Evolutionary conservation across 2,329 filamentous ascomycete species (phyloP).

Genomic region (Epichloe sp.): DNA sequence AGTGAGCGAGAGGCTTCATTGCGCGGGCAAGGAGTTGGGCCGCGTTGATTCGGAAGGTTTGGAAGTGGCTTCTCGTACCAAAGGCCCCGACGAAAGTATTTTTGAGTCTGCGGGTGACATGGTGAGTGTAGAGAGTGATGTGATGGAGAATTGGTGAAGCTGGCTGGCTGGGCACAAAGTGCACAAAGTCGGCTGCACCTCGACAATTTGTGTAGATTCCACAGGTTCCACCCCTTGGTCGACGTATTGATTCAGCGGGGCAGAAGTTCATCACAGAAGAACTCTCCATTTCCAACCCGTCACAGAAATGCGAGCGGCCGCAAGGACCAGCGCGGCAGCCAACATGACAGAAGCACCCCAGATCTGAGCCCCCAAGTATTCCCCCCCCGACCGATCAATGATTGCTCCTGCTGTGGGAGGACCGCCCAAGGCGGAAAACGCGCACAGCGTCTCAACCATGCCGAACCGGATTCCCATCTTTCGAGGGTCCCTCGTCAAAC

Average conservation of each 20-base stretch:
- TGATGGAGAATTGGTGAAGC: no score
- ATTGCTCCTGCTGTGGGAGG: conserved; percentile 32
- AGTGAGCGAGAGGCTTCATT: background rate
- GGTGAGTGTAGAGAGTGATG: background rate
- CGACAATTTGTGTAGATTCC: no score
- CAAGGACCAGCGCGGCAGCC: conserved; percentile 18
- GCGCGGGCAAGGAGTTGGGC: background rate
- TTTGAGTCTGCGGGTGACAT: conserved; percentile 32
- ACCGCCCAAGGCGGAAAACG: conserved; percentile 30
- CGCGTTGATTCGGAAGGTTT: background rate
- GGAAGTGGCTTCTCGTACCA: conserved; percentile 22
- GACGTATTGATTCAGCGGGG: no score
- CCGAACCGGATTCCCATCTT: conserved; percentile 33
- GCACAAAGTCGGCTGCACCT: no score
- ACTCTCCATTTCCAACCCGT: conserved; percentile 22
- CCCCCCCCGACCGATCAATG: conserved; percentile 22
- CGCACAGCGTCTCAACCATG: conserved; percentile 29
- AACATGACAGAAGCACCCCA: conserved; percentile 31
- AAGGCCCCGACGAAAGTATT: conserved; percentile 28
- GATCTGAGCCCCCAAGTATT: conserved; percentile 31
- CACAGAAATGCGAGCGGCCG: conserved; percentile 20
- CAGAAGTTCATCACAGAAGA: background rate
- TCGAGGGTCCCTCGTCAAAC: conserved; percentile 26
- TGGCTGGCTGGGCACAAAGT: no score
- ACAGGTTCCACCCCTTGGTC: no score